Evolutionary conservation across 192 early-diverging fungal species (phyloP).

Genomic region (Entomortierella beljakovae): DNA sequence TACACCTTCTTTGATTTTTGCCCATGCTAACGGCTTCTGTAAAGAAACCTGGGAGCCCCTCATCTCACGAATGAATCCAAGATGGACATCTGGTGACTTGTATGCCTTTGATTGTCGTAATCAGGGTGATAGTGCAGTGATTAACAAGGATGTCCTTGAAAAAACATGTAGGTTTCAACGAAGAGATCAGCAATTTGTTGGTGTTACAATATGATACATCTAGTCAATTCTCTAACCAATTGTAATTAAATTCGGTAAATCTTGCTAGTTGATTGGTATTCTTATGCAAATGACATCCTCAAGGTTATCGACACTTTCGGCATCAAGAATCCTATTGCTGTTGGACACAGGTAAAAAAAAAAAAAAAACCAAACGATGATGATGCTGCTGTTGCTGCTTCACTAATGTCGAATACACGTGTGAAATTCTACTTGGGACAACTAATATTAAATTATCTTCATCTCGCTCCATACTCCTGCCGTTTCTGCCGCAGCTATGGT

Average conservation of each 20-base stretch:
- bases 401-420: no score
- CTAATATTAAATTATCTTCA: no score
- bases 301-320: slow-evolving; percentile 57
- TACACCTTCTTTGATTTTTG: slow-evolving; percentile 58
- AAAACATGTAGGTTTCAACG: slow-evolving; percentile 45
- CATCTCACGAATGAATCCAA: slow-evolving; percentile 44
- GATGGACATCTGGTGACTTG: slow-evolving; percentile 45
- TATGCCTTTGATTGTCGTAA: slow-evolving; percentile 66
- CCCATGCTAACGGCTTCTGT: slow-evolving; percentile 70
- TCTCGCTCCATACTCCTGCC: no score
- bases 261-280: slow-evolving; percentile 65
- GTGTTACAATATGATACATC: neutral
- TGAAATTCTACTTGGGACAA: no score
- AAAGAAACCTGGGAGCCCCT: slow-evolving; percentile 70
- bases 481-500: slow-evolving; percentile 18
- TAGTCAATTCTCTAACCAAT: neutral
- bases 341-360: slow-evolving; percentile 70
- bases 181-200: neutral
- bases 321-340: slow-evolving; percentile 54
- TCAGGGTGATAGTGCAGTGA: slow-evolving; percentile 68
- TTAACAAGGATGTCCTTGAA: slow-evolving; percentile 58
- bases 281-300: slow-evolving; percentile 60
- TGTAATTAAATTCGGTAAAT: no score
- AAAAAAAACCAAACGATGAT: no score
- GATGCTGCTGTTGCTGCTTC: neutral